Conservation (phyloP, 1,139 yeast genomes). For the Geotrichum macrosporum region DNA sequence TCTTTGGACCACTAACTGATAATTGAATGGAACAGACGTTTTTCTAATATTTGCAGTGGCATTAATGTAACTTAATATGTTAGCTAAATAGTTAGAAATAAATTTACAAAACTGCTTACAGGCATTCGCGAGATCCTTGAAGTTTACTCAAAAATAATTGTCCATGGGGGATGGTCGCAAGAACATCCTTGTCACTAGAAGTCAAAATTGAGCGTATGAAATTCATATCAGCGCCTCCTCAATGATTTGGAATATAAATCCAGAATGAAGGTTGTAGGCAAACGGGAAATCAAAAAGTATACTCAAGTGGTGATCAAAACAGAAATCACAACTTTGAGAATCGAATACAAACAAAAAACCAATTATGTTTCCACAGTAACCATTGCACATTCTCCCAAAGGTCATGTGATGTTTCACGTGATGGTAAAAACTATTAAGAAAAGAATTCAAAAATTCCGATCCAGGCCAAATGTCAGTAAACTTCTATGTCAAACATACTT, state of each 20-base stretch:
- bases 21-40: slow-evolving; percentile 61
- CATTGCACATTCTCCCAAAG: not conserved
- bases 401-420: slow-evolving; percentile 1
- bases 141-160: slow-evolving; percentile 52
- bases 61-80: slow-evolving; percentile 36
- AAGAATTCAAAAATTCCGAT: not conserved
- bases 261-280: not conserved
- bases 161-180: slow-evolving; percentile 74
- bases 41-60: slow-evolving; percentile 70
- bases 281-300: not conserved
- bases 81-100: not conserved
- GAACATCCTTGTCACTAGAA: slow-evolving; percentile 57
- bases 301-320: not conserved
- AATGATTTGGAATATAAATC: not conserved
- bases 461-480: not conserved
- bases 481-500: no score
- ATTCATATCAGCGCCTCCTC: slow-evolving; percentile 51
- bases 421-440: not conserved
- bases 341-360: not conserved
- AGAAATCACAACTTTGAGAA: not conserved
- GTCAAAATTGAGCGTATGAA: slow-evolving; percentile 68
- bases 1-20: slow-evolving; percentile 67
- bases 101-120: slow-evolving; percentile 33
- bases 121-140: slow-evolving; percentile 42
- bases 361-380: slow-evolving; percentile 3